These are phyloP conservation scores for Trichoderma sp. DNA, from an alignment of 2,329 filamentous ascomycete genomes.

Conservation along the genomic window DNA sequence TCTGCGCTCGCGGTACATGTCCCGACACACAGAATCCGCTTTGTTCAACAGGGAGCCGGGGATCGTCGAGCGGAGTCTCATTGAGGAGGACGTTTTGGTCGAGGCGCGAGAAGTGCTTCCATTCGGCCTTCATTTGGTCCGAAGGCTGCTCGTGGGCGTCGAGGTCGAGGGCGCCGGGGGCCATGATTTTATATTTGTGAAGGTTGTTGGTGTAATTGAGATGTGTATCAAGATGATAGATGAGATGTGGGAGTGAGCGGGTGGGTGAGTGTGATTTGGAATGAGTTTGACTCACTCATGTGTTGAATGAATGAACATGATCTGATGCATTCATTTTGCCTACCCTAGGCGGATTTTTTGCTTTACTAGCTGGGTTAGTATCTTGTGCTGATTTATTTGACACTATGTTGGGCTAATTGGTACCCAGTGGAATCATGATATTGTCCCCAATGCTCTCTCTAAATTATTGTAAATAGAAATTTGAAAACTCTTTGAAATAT, in stretches of 20 bases:
- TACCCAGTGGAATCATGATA: neutral
- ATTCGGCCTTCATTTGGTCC: conserved; percentile 65
- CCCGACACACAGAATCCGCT: conserved; percentile 49
- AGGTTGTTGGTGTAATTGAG: neutral
- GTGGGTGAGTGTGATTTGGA: neutral
- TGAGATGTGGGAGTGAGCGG: neutral
- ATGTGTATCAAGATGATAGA: neutral
- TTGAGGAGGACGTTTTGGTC: conserved; percentile 52
- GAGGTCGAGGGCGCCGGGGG: conserved; percentile 45
- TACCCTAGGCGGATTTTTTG: neutral
- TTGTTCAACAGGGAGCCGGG: conserved; percentile 39
- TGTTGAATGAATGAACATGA: neutral
- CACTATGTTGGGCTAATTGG: neutral
- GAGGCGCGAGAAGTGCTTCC: conserved; percentile 72
- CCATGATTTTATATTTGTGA: conserved; percentile 26
- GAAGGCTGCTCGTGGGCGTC: conserved; percentile 81
- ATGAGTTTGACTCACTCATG: neutral
- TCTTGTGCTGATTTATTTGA: neutral
- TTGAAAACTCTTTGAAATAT: neutral
- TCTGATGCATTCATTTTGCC: neutral
- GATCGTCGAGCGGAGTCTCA: conserved; percentile 61
- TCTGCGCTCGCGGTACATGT: conserved; percentile 43
- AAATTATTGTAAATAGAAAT: neutral
- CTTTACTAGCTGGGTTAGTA: neutral
- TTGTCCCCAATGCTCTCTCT: neutral